phyloP scores from a whole-genome alignment of 1,284 basidiomycete species.

The Ustilago bromivora region DNA sequence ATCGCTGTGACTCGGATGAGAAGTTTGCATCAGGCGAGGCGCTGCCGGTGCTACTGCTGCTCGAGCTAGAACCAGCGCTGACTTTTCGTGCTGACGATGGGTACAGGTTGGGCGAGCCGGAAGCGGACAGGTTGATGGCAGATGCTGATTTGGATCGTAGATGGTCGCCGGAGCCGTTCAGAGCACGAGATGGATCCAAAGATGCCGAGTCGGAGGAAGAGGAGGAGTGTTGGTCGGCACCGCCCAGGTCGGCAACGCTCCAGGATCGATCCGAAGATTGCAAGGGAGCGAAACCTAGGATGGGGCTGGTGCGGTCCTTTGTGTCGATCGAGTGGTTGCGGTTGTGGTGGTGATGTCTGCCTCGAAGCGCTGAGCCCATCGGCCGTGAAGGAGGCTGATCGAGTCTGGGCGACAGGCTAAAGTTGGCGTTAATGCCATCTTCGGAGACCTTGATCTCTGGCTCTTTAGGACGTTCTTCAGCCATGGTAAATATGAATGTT shows the following conservation, averaged over 20 bases:
- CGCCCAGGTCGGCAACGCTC: conserved; percentile 27
- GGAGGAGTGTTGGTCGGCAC: conserved; percentile 11
- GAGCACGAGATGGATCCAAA: conserved; percentile 25
- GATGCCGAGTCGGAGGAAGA: conserved; percentile 16
- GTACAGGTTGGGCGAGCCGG: conserved; percentile 18
- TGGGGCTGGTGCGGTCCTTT: conserved; percentile 55
- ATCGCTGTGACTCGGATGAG: conserved; percentile 28
- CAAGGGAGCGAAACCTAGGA: conserved; percentile 46
- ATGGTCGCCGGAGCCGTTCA: conserved; percentile 29
- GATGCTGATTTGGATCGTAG: conserved; percentile 18
- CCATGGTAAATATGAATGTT: conserved; percentile 15
- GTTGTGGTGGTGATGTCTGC: conserved; percentile 43
- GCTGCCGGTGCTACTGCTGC: conserved; percentile 35
- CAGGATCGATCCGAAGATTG: conserved; percentile 35
- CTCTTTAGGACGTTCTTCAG: conserved; percentile 38
- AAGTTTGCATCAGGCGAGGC: conserved; percentile 39
- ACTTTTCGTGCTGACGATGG: conserved; percentile 31
- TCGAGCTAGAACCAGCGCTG: conserved; percentile 34
- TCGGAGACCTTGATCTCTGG: conserved; percentile 47
- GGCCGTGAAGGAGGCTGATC: conserved; percentile 37
- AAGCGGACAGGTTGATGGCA: conserved; percentile 15
- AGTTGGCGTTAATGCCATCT: conserved; percentile 49
- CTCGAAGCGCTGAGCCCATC: conserved; percentile 22
- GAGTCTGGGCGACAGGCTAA: conserved; percentile 42
- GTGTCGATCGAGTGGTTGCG: conserved; percentile 55